Conservation (phyloP, 2,329 filamentous ascomycete genomes). For the Monilinia fructigena region DNA sequence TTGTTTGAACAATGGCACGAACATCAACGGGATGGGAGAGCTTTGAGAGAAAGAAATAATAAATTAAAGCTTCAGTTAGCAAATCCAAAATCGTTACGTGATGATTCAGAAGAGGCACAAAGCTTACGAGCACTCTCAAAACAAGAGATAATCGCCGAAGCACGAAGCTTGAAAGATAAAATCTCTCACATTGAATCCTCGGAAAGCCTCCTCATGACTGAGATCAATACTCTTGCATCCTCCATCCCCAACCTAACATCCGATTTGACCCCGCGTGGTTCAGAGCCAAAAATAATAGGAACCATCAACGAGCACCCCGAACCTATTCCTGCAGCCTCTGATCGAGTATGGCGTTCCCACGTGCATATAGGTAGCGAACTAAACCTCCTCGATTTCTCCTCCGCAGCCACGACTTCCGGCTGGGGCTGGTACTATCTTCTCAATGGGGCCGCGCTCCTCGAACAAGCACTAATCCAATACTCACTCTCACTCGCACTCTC, state of each 20-base stretch:
- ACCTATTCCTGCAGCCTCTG: conserved; percentile 41
- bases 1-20: conserved; percentile 58
- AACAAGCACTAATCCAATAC: conserved; percentile 89
- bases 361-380: conserved; percentile 83
- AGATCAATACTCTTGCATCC: conserved; percentile 73
- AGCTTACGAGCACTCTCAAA: conserved; percentile 41
- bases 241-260: conserved; percentile 86
- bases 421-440: conserved; percentile 98
- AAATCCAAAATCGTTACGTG: conserved; percentile 49
- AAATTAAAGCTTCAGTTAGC: conserved; percentile 57
- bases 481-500: conserved; percentile 70
- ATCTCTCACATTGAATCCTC: conserved; percentile 59
- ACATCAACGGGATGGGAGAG: conserved; percentile 59
- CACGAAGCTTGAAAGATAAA: conserved; percentile 61
- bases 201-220: conserved; percentile 57
- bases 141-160: conserved; percentile 60
- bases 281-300: conserved; percentile 62
- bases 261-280: conserved; percentile 68
- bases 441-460: conserved; percentile 89
- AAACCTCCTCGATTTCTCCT: conserved; percentile 86
- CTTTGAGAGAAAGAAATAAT: conserved; percentile 66
- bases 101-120: conserved; percentile 37
- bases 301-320: conserved; percentile 75
- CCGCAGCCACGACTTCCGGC: conserved; percentile 76
- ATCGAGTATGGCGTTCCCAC: conserved; percentile 64